phyloP scores from a whole-genome alignment of 2,329 filamentous ascomycete species.

The Rhinocladiella similis region DNA sequence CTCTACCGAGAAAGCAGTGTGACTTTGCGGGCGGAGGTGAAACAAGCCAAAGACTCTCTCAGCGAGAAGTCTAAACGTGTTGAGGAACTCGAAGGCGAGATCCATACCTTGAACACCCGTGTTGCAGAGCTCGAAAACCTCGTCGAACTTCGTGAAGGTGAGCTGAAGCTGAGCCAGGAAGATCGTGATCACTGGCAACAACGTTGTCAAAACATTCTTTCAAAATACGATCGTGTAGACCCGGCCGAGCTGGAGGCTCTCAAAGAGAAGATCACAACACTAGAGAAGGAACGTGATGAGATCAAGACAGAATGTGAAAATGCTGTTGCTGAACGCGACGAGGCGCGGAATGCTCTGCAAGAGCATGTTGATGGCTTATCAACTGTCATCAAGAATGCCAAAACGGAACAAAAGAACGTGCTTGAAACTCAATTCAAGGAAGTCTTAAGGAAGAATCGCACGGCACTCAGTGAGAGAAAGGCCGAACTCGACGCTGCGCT shows the following conservation, averaged over 20 bases:
- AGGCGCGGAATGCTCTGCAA: conserved; percentile 41
- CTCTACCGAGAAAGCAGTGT: conserved; percentile 93
- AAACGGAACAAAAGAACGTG: conserved; percentile 51
- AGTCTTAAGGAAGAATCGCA: conserved; percentile 63
- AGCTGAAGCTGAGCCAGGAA: conserved; percentile 83
- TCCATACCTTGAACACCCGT: conserved; percentile 78
- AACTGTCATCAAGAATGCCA: conserved; percentile 47
- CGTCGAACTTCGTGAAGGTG: conserved; percentile 77
- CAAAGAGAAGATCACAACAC: conserved; percentile 69
- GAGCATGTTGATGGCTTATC: conserved; percentile 51
- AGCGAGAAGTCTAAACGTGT: conserved; percentile 73
- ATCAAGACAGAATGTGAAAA: conserved; percentile 53
- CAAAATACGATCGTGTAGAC: conserved; percentile 93
- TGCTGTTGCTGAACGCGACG: conserved; percentile 53
- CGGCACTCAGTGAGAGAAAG: conserved; percentile 58
- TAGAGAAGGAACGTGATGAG: conserved; percentile 69
- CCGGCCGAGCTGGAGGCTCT: conserved; percentile 88
- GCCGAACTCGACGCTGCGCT: conserved; percentile 47
- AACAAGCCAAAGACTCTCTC: conserved; percentile 74
- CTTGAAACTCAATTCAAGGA: conserved; percentile 55
- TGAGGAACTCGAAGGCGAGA: conserved; percentile 69
- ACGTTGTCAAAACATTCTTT: conserved; percentile 90
- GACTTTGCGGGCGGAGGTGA: conserved; percentile 82
- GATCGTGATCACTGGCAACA: conserved; percentile 96
- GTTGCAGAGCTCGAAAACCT: conserved; percentile 82